Base-by-base conservation (phyloP, 768 basidiomycete species). In the Auricularia cornea region DNA sequence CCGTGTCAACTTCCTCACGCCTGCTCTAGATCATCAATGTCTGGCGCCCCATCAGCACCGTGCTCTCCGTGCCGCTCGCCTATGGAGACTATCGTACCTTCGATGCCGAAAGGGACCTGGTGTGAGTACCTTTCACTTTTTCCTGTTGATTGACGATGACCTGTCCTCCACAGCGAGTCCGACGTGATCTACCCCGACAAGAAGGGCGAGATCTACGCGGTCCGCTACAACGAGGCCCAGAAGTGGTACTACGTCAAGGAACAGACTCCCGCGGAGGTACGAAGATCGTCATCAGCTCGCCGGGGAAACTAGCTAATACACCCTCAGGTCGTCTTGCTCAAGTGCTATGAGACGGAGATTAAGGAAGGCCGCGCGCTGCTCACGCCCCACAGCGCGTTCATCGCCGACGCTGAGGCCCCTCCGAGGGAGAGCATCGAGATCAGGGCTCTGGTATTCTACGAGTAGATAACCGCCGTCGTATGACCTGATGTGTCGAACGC, bases 351-450 rank as follows among this genome's bases (percentile, higher is more conserved):
- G 67, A 79, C 79, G 32, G 73, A 75, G 66, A 18, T 20, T 5
- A 67, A 68, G 44, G 73, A 75, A 63, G 80, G 83, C 20, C 69
- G 73, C 35, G 83, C 85, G 0, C 68, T 76, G 18, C 79, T 86
- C 60, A 84, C 85, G 0, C 85, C 86, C 2, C 87, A 88, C 68
- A 84, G 83, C n/a, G 84, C 78, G 3, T 87, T 87, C 71, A 63
- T 75, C 32, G 85, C 87, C 63, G 79, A 81, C 2, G 73, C 74
- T 1, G 84, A 75, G 51, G 75, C 82, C 0, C 81, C 80, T 4
- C 70, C 74, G 3, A 73, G 85, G 59, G 75, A 80, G 71, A 78
- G 76, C 44, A 80, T 80, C 29, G 79, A 80, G 69, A 69, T 80
- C 41, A 69, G 79, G 54, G 74, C 73, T 29, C 68, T 80, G 63